These are phyloP conservation scores for Suhomyces coccinellae DNA, from an alignment of 1,139 yeast genomes.

Conservation along the genomic window DNA sequence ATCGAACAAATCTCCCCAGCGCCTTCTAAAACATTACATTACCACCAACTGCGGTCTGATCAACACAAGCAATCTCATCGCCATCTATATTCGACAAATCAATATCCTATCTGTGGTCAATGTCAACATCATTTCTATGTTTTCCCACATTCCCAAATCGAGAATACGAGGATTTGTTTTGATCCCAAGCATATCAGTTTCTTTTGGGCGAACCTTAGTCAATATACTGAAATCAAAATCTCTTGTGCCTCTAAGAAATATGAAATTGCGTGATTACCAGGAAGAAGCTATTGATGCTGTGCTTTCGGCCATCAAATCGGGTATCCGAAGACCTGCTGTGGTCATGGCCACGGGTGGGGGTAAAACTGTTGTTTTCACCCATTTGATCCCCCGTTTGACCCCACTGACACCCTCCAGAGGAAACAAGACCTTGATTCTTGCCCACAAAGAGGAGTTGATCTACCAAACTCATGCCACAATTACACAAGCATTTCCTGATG, in stretches of 20 bases:
- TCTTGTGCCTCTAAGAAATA: not conserved
- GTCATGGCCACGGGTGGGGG: conserved; percentile 96
- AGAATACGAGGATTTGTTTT: no score
- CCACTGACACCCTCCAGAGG: conserved; percentile 36
- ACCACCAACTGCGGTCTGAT: no score
- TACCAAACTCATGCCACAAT: conserved; percentile 65
- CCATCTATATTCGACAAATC: no score
- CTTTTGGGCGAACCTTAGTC: no score
- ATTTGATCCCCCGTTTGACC: conserved; percentile 53
- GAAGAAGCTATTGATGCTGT: conserved; percentile 64
- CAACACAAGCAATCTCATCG: no score
- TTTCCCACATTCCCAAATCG: no score
- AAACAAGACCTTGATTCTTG: conserved; percentile 62
- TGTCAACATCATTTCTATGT: no score
- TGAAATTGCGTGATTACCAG: conserved; percentile 60
- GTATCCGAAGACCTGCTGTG: conserved; percentile 67
- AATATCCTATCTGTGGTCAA: no score
- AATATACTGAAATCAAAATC: not conserved
- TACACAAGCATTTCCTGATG: conserved; percentile 46
- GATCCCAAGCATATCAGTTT: not conserved
- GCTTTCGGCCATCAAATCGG: conserved; percentile 46
- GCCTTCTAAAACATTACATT: no score
- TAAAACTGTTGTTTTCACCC: conserved; percentile 81
- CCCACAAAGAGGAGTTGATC: conserved; percentile 80
- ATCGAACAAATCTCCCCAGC: no score